Base-by-base conservation (phyloP, 1,139 yeast species). In the Taiozyma sp. region DNA sequence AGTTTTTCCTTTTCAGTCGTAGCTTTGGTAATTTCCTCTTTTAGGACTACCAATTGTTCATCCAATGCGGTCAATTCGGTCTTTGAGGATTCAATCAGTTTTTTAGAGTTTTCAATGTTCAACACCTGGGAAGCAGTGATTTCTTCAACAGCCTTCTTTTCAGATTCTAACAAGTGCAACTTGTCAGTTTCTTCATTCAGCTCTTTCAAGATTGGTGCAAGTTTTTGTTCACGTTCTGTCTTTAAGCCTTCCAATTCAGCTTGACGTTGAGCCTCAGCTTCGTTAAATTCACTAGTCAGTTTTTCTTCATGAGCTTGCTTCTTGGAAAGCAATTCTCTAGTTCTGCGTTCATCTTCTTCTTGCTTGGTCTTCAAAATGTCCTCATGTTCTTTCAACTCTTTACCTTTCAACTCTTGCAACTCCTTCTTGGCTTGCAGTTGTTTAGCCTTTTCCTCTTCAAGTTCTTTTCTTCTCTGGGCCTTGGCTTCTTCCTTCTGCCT, bases 401-500 rank as follows among this genome's bases (percentile, higher is more conserved):
- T 57, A 51, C 59, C 55, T 50, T 62, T 60, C 16, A 53, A 46
- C 21, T 56, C 53, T 51, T 61, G 63, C 45, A 61, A 42, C n/a
- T 58, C 63, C 40, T 51, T 39, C 47, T 58, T 54, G 11, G 58
- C 58, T 22, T 58, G 50, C 40, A 54, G 51, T 37, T 56, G 59
- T 44, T 53, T 57, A 42, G 55, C 46, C 47, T 63, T 59, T 47
- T 55, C 61, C 5, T 52, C 60, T 43, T 58, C 63, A 29, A 56
- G 46, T 47, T 63, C 66, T 47, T 67, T 66, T 57, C 66, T 62
- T 50, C 61, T 66, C 58, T 65, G 65, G 47, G 62, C 55, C 58
- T 66, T 70, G 9, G 62, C 65, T 50, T 65, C 63, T 52, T 69
- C 61, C 55, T 64, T 68, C n/a, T 57, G 55, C 56, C 65, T 68